Evolutionary conservation across 768 basidiomycete species (phyloP).

Genomic region (Boletus huronensis): DNA sequence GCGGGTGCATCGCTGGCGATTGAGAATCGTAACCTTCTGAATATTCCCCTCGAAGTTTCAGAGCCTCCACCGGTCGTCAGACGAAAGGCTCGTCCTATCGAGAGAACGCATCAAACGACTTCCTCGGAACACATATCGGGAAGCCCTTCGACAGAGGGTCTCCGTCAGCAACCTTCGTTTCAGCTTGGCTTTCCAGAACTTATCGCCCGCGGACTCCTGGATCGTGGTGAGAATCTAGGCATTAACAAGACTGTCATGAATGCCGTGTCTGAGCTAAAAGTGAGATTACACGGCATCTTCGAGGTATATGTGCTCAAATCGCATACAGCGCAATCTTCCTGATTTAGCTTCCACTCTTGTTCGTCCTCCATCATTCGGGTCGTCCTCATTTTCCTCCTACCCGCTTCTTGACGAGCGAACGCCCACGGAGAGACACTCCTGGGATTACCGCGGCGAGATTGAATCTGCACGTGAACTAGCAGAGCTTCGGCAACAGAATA

Average conservation of each 20-base stretch:
- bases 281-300: constrained; percentile 31
- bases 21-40: constrained; percentile 78
- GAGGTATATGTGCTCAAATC: constrained; percentile 7
- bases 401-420: constrained; percentile 61
- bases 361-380: constrained; percentile 43
- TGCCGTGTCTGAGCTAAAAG: constrained; percentile 75
- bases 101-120: constrained; percentile 30
- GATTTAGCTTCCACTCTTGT: constrained; percentile 72
- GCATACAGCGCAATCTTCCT: constrained; percentile 72
- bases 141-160: constrained; percentile 27
- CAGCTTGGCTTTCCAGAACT: constrained; percentile 65
- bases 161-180: constrained; percentile 41
- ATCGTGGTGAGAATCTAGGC: constrained; percentile 75
- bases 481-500: constrained; percentile 54
- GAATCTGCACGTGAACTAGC: constrained; percentile 66
- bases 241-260: constrained; percentile 81
- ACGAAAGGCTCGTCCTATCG: constrained; percentile 33
- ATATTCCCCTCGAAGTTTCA: constrained; percentile 67
- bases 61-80: constrained; percentile 39
- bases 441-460: constrained; percentile 67
- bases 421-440: constrained; percentile 56
- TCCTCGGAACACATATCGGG: constrained; percentile 18
- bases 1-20: constrained; percentile 75
- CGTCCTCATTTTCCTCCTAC: constrained; percentile 46
- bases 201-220: constrained; percentile 67